Percentiles rank a stretch among this genome's conserved stretches.
phyloP scores from a whole-genome alignment of 257 asterid genomes.

The Lavandula angustifolia region DNA sequence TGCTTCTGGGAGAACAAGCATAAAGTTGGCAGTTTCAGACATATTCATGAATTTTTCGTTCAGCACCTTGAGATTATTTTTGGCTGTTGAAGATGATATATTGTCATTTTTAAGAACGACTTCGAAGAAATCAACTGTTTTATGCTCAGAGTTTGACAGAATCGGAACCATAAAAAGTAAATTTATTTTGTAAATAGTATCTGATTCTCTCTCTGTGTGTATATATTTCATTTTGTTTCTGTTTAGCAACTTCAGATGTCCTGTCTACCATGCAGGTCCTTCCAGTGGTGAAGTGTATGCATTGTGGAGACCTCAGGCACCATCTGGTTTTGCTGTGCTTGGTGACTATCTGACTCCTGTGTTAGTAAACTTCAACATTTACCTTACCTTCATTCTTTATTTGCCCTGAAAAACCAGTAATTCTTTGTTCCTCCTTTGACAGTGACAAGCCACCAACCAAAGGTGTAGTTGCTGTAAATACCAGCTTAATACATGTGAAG shows the following conservation, averaged over 20 bases:
- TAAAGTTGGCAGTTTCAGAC: slow-evolving; percentile 76
- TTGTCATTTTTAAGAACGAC: slow-evolving; percentile 84
- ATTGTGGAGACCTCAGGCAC: slow-evolving; percentile 98
- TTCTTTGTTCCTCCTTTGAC: slow-evolving; percentile 36
- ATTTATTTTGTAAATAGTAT: slow-evolving; percentile 17
- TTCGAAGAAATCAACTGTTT: slow-evolving; percentile 72
- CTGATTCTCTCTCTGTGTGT: slow-evolving; percentile 7
- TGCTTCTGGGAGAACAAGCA: slow-evolving; percentile 72
- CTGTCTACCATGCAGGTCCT: slow-evolving; percentile 47
- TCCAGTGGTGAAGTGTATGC: slow-evolving; percentile 55
- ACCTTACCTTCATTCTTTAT: slow-evolving; percentile 25
- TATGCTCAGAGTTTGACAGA: slow-evolving; percentile 90
- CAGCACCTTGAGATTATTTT: slow-evolving; percentile 82
- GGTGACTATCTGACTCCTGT: slow-evolving; percentile 94
- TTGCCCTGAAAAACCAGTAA: slow-evolving; percentile 14
- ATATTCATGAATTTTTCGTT: slow-evolving; percentile 92
- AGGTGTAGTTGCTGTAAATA: slow-evolving; percentile 87
- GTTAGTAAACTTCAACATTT: slow-evolving; percentile 52
- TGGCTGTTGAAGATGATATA: slow-evolving; percentile 92
- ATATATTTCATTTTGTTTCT: background rate
- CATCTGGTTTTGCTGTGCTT: slow-evolving; percentile 87
- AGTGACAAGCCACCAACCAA: slow-evolving; percentile 95
- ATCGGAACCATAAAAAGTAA: slow-evolving; percentile 78
- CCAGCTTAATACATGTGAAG: slow-evolving; percentile 81
- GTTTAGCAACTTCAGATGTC: slow-evolving; percentile 22